These are phyloP conservation scores for Collybiopsis luxurians DNA, from an alignment of 768 basidiomycete genomes.

Conservation along the genomic window DNA sequence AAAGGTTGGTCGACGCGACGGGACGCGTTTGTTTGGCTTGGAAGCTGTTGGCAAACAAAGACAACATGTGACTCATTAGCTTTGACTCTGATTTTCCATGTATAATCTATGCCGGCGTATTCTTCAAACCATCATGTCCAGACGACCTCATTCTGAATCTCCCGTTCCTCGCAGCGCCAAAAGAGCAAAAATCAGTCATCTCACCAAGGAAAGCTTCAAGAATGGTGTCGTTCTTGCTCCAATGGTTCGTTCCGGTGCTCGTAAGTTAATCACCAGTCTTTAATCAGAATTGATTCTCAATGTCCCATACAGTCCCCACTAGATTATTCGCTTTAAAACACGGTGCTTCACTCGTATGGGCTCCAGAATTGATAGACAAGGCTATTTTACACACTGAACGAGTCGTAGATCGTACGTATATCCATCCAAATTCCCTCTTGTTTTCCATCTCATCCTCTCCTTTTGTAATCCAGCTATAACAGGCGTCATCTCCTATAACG, in stretches of 20 bases:
- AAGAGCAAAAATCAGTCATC: conserved; percentile 52
- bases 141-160: conserved; percentile 50
- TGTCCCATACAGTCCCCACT: conserved; percentile 64
- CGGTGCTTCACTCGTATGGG: conserved; percentile 94
- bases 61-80: neutral
- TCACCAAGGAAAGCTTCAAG: conserved; percentile 75
- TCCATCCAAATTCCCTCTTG: too few species aligned
- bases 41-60: neutral
- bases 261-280: conserved; percentile 45
- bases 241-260: conserved; percentile 93
- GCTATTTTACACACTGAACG: conserved; percentile 87
- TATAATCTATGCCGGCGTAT: too few species aligned
- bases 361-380: conserved; percentile 94
- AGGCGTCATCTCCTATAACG: conserved; percentile 85
- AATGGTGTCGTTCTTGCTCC: conserved; percentile 94
- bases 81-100: too few species aligned
- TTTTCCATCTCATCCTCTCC: too few species aligned
- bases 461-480: conserved; percentile 83
- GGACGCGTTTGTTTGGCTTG: neutral
- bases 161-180: conserved; percentile 49
- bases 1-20: neutral
- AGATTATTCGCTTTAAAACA: conserved; percentile 86
- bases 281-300: too few species aligned
- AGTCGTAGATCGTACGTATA: conserved; percentile 75
- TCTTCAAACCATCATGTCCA: conserved; percentile 51